Evolutionary conservation across 768 basidiomycete genomes (phyloP), one percentile per base, ranked within the genome.

Genomic region (Asterophora lycoperdoides): DNA sequence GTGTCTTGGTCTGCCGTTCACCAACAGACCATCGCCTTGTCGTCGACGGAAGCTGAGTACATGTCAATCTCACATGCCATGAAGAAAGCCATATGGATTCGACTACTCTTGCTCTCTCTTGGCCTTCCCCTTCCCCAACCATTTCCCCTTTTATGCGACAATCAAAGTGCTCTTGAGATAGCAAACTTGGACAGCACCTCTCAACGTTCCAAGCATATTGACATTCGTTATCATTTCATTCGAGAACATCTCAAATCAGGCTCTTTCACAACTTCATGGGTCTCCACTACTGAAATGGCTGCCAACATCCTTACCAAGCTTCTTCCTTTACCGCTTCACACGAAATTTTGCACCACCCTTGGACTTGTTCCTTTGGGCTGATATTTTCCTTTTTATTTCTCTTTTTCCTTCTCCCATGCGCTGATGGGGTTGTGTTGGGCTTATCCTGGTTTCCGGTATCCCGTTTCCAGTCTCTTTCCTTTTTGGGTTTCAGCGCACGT

Each of bases 261-360:
- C 11, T 39, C 38, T 23, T 39, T 39, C 10, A 4, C 17, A 8
- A 8, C 19, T 4, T 20, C 19, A 11, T 39, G 38, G 38, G 10
- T 39, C 18, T 19, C 38, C 2, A 39, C 38, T 9, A 4, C 19
- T 2, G 38, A 39, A 3, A 33, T 41, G 23, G 18, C 28, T 2
- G 29, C 39, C 4, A 65, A 67, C 51, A 54, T 66, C 18, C 60
- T 67, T 5, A 68, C 68, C 0, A 45, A 33, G 0, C 54, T 66
- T 11, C 23, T 46, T 8, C 34, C 35, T 10, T 9, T 39, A 11
- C 19, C 35, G 18, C 17, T 39, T 13, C 17, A 37, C 17, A 14
- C 4, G 8, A 39, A 39, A 19, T 19, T 19, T 13, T 7, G 17
- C 9, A 6, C 17, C 19, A 20, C 18, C 11, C 38, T 39, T 13